Evolutionary conservation across 768 basidiomycete genomes (phyloP).

Genomic region (Guyanaporus albipodus): DNA sequence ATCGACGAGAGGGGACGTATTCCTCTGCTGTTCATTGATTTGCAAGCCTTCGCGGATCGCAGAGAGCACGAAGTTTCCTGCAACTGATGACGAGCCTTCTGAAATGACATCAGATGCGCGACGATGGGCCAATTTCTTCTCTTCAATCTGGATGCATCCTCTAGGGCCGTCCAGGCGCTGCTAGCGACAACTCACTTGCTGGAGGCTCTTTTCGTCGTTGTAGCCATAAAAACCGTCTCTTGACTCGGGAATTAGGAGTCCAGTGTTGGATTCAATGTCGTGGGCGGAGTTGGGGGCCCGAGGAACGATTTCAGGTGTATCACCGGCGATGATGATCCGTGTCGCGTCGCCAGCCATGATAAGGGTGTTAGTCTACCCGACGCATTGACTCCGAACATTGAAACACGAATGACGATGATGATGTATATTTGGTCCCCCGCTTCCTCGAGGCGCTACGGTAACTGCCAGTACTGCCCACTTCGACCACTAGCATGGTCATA

Average conservation of each 20-base stretch:
- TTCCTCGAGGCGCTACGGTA: too few species aligned
- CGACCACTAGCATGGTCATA: too few species aligned
- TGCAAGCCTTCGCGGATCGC: constrained; percentile 31
- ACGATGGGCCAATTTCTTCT: constrained; percentile 65
- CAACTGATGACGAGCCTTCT: constrained; percentile 30
- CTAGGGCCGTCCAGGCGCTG: constrained; percentile 1
- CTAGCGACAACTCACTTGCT: constrained; percentile 50
- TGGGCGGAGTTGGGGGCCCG: not conserved
- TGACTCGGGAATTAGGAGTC: constrained; percentile 42
- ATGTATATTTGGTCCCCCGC: constrained; percentile 9
- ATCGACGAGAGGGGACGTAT: constrained; percentile 24
- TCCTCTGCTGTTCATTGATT: constrained; percentile 13
- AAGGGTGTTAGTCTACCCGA: constrained; percentile 1
- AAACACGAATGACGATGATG: constrained; percentile 7
- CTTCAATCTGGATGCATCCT: constrained; percentile 56
- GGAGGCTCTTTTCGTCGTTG: constrained; percentile 69
- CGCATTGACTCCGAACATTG: not conserved
- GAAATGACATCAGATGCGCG: constrained; percentile 50
- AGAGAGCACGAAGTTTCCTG: constrained; percentile 39
- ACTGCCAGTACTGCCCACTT: too few species aligned
- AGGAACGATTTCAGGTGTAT: not conserved
- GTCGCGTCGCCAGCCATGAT: constrained; percentile 17
- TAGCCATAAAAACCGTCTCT: constrained; percentile 80
- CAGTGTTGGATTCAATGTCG: constrained; percentile 21
- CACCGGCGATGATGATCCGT: not conserved